phyloP scores from a whole-genome alignment of 2,329 filamentous ascomycete species.

The Ceratocystis colombiana region DNA sequence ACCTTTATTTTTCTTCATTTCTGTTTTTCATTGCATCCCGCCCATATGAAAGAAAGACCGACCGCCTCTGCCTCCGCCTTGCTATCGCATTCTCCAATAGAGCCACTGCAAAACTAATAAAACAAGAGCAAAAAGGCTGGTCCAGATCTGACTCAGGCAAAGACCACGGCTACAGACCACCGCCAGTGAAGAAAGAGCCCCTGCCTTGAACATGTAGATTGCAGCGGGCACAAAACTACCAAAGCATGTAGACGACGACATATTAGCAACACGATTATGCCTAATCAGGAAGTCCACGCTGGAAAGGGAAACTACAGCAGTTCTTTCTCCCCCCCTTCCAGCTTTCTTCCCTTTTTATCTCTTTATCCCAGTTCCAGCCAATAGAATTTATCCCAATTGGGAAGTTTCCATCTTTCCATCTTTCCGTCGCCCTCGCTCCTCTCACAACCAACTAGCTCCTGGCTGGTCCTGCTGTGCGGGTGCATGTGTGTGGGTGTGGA shows the following conservation, averaged over 20 bases:
- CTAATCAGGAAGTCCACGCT: neutral
- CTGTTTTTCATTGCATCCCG: too few species aligned
- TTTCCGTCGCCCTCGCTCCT: too few species aligned
- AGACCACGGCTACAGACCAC: too few species aligned
- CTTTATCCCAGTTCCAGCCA: neutral
- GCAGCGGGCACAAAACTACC: neutral
- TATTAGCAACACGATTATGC: neutral
- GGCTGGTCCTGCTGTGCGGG: neutral
- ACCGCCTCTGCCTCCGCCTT: too few species aligned
- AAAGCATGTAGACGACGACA: neutral
- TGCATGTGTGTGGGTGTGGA: neutral
- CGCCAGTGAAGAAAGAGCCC: neutral
- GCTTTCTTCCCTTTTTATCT: too few species aligned
- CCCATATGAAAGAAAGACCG: too few species aligned
- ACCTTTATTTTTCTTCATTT: too few species aligned
- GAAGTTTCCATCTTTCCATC: neutral
- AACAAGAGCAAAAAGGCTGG: too few species aligned
- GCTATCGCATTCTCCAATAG: too few species aligned
- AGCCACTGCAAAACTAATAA: too few species aligned
- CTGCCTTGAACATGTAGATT: too few species aligned
- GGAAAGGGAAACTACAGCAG: constrained; percentile 7
- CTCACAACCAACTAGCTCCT: neutral
- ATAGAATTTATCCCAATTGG: constrained; percentile 5
- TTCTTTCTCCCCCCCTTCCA: neutral
- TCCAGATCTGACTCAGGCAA: too few species aligned